Percentiles rank a stretch among this genome's conserved stretches.
phyloP scores from a whole-genome alignment of 768 basidiomycete genomes.

The Calvatia gigantea region DNA sequence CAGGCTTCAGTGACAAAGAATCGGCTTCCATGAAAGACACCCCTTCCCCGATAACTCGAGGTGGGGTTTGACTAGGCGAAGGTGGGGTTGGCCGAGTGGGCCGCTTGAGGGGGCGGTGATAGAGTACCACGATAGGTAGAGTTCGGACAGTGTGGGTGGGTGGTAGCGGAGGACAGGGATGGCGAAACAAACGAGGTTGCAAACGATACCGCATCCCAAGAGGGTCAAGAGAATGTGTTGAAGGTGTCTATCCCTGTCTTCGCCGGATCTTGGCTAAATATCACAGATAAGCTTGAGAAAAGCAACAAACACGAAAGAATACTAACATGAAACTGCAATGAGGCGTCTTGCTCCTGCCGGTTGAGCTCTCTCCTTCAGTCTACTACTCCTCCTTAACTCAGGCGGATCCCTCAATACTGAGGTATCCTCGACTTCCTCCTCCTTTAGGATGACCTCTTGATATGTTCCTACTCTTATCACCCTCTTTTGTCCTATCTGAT shows the following conservation, averaged over 20 bases:
- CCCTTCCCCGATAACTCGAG: no score
- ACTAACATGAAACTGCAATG: background rate
- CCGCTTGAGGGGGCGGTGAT: no score
- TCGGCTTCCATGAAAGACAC: no score
- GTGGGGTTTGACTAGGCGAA: background rate
- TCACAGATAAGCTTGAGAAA: background rate
- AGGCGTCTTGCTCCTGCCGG: background rate
- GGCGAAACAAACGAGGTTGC: background rate
- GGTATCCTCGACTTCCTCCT: conserved; percentile 4
- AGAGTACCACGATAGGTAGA: no score
- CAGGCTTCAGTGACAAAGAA: background rate
- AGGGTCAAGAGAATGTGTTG: no score
- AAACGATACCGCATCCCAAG: no score
- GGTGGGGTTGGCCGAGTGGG: no score
- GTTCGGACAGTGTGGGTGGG: no score
- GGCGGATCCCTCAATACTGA: background rate
- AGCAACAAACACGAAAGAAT: background rate
- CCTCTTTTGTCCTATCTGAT: conserved; percentile 3
- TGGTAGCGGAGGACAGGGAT: background rate
- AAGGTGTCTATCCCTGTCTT: background rate
- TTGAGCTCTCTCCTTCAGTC: background rate
- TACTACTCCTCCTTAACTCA: conserved; percentile 1
- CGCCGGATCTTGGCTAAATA: background rate
- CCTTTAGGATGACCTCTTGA: conserved; percentile 4
- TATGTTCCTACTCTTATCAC: conserved; percentile 6